Percentiles rank a stretch among this genome's conserved stretches.
Evolutionary conservation across 257 asterid species (phyloP).

Genomic region (Solanum medicagineum): DNA sequence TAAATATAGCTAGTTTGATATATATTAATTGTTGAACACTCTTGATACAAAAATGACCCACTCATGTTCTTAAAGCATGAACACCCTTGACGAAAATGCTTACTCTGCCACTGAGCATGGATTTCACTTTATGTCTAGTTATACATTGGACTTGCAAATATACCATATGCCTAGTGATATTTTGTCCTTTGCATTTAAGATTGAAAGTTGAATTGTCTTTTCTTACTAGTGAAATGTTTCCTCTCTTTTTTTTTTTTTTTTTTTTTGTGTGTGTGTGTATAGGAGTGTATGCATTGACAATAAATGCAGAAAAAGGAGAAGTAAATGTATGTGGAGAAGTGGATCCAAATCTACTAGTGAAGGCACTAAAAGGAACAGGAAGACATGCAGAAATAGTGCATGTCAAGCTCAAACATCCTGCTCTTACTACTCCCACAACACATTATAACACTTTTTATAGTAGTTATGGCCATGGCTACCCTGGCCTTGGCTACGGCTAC

Average conservation of each 20-base stretch:
- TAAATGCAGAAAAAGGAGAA: not conserved
- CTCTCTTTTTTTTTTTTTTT: no score
- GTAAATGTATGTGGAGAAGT: not conserved
- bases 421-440: not conserved
- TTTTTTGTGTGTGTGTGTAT: not conserved
- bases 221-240: not conserved
- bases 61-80: no score
- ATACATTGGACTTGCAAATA: no score
- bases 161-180: no score
- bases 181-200: not conserved
- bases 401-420: not conserved
- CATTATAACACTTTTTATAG: not conserved
- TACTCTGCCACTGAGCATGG: no score
- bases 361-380: not conserved
- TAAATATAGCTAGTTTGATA: no score
- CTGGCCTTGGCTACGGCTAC: not conserved
- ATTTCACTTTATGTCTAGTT: no score
- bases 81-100: no score
- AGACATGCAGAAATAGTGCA: not conserved
- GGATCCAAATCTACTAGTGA: not conserved
- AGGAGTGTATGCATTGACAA: conserved; percentile 6
- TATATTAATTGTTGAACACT: no score
- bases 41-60: no score
- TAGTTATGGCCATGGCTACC: not conserved
- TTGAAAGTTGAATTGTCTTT: not conserved